Base-by-base conservation (phyloP, 2,329 filamentous ascomycete genomes). In the Alternaria dauci region DNA sequence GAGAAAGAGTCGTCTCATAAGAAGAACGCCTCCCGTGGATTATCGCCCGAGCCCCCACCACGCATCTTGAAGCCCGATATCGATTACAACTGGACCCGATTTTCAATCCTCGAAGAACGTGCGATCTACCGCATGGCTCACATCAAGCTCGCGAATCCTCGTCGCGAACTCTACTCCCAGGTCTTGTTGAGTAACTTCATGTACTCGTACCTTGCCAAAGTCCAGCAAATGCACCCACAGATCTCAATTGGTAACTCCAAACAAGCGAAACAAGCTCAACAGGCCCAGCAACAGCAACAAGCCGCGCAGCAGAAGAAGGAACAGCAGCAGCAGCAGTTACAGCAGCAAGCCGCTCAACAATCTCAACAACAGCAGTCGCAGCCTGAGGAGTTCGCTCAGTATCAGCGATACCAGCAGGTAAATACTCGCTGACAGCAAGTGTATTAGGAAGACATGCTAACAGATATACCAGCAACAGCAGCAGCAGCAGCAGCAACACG, bases 81-180 rank as follows among this genome's bases (percentile, higher is more conserved):
- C 64, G 94, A 98, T 78, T 99, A 97, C 79, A 92, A 93, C 70
- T 99, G 95, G 92, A 95, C 93, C 1, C 86, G 95, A 43, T 99
- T 98, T 74, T 93, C 93, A 12, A 94, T 99, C 55, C 84, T 97
- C 55, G 94, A 98, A 79, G 95, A 99, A 81, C 87, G 95, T 60
- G 95, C 95, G 20, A 99, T 99, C 61, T 99, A 99, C 80, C 89
- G 95, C 62, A 97, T 99, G 92, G 95, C 95, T 18, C 95, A 99
- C 77, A 96, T 98, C 81, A 99, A 99, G 80, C 87, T 99, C 62
- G 95, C 95, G n/a, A 98, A 99, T 75, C 95, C 95, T 38, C 89
- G 94, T 44, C 90, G 95, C 57, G 91, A 94, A 41, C 82, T 99
- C 52, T 91, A 96, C 75, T 97, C 94, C 61, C 95, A 99, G 79